Evolutionary conservation across 2,329 filamentous ascomycete genomes (phyloP).

Genomic region (Rutstroemia sp.): DNA sequence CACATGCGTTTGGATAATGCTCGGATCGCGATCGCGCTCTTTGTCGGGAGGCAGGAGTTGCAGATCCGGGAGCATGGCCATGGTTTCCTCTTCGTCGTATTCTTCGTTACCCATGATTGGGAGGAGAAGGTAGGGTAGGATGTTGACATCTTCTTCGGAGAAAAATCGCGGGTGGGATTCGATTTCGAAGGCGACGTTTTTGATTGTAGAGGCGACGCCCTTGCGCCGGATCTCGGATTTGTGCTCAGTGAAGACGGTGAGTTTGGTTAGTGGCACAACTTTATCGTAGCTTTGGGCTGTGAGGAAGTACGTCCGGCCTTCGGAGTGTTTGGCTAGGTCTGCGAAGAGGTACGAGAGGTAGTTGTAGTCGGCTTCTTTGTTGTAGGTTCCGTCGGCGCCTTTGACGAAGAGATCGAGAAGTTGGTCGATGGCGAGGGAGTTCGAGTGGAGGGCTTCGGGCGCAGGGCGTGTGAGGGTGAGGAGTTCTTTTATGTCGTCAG

Average conservation of each 20-base stretch:
- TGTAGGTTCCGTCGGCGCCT: slow-evolving; percentile 74
- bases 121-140: slow-evolving; percentile 81
- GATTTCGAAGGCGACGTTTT: slow-evolving; percentile 85
- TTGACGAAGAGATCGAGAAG: slow-evolving; percentile 95
- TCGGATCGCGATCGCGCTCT: slow-evolving; percentile 66
- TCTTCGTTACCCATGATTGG: slow-evolving; percentile 85
- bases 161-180: slow-evolving; percentile 65
- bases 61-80: slow-evolving; percentile 81
- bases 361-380: slow-evolving; percentile 80
- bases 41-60: slow-evolving; percentile 89
- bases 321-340: slow-evolving; percentile 75
- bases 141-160: slow-evolving; percentile 63
- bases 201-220: slow-evolving; percentile 94
- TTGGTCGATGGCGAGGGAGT: slow-evolving; percentile 75
- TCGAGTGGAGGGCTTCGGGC: slow-evolving; percentile 64
- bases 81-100: slow-evolving; percentile 77
- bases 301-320: slow-evolving; percentile 69
- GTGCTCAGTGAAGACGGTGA: slow-evolving; percentile 93
- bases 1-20: slow-evolving; percentile 78
- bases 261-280: slow-evolving; percentile 83
- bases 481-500: slow-evolving; percentile 62
- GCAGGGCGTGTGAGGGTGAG: slow-evolving; percentile 59
- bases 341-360: slow-evolving; percentile 93
- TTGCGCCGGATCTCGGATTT: slow-evolving; percentile 73
- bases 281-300: slow-evolving; percentile 67